Base-by-base conservation (phyloP, 1,139 yeast genomes). In the Yamadazyma dendronema region DNA sequence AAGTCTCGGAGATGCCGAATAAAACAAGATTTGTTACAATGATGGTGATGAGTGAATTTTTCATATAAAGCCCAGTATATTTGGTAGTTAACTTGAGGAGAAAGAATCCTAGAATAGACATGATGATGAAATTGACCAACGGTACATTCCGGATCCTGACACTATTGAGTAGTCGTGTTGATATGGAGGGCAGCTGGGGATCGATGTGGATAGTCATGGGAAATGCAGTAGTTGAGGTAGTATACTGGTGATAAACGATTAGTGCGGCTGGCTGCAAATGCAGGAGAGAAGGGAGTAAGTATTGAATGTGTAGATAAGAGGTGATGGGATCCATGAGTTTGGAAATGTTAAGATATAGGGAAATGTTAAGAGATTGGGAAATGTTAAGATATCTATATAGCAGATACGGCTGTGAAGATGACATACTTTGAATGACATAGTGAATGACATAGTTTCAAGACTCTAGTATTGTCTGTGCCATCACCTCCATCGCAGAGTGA, bases 1-100 rank as follows among this genome's bases (percentile, higher is more conserved):
- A 60, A 0, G 92, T 80, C 55, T 90, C 98, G 0, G 97, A 89
- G 7, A 89, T 79, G 0, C 96, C 97, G 56, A 82, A 87, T 4
- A 90, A 65, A 10, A 90, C 79, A 28, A 86, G 65, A 54, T 90
- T 90, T 1, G 97, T 82, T n/a, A 84, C 78, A 39, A 87, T 77
- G 33, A 90, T 86, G 4, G 97, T 89, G 13, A 84, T 56, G 19
- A 89, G 60, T 1, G 94, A 82, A 38, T 79, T 79, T 43, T 66
- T 71, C 50, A 75, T 74, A 57, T 89, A 89, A 36, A 87, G 57
- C n/a, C 67, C 70, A 35, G 80, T 79, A 53, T 83, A 84, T 36
- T 72, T 70, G 21, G 76, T 67, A 3, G 85, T 77, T 33, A 81
- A 62, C 43, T 70, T 74, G 38, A 72, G 51, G 11, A 84, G 57